Evolutionary conservation across 1,139 yeast genomes (phyloP).

Genomic region (Wickerhamomyces sp.): DNA sequence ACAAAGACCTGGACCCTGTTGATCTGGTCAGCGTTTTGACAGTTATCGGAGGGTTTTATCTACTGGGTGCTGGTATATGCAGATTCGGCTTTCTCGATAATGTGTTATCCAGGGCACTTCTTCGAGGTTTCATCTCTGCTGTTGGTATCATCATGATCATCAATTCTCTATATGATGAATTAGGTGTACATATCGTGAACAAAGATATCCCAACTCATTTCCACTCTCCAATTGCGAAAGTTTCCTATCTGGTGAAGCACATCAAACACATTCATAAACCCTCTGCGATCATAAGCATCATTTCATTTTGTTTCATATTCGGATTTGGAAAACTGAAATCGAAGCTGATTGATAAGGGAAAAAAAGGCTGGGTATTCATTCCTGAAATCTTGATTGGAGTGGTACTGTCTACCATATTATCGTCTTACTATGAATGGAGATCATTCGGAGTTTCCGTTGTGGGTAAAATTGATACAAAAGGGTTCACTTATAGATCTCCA

Average conservation of each 20-base stretch:
- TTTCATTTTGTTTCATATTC: slow-evolving; percentile 42
- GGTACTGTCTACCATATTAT: slow-evolving; percentile 53
- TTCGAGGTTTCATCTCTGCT: slow-evolving; percentile 87
- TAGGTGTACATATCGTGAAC: slow-evolving; percentile 51
- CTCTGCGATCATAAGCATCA: slow-evolving; percentile 48
- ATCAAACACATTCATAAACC: slow-evolving; percentile 38
- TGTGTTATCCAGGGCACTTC: slow-evolving; percentile 73
- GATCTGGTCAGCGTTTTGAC: slow-evolving; percentile 72
- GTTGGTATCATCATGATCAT: slow-evolving; percentile 90
- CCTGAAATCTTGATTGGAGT: slow-evolving; percentile 87
- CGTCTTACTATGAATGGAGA: slow-evolving; percentile 51
- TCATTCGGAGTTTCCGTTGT: slow-evolving; percentile 58
- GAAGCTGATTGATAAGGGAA: slow-evolving; percentile 25
- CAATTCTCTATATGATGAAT: slow-evolving; percentile 66
- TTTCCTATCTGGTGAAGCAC: slow-evolving; percentile 49
- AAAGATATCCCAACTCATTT: slow-evolving; percentile 46
- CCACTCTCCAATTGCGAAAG: slow-evolving; percentile 74
- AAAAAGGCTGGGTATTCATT: slow-evolving; percentile 36
- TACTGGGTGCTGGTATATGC: slow-evolving; percentile 73
- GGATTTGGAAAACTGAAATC: slow-evolving; percentile 40
- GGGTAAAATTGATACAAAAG: slow-evolving; percentile 53
- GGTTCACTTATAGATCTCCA: slow-evolving; percentile 45
- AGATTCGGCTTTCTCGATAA: slow-evolving; percentile 88
- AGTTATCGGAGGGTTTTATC: slow-evolving; percentile 69
- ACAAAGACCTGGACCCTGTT: slow-evolving; percentile 46